Evolutionary conservation across 108 stramenopile species (phyloP).

Genomic region (Skeletonema grethae): DNA sequence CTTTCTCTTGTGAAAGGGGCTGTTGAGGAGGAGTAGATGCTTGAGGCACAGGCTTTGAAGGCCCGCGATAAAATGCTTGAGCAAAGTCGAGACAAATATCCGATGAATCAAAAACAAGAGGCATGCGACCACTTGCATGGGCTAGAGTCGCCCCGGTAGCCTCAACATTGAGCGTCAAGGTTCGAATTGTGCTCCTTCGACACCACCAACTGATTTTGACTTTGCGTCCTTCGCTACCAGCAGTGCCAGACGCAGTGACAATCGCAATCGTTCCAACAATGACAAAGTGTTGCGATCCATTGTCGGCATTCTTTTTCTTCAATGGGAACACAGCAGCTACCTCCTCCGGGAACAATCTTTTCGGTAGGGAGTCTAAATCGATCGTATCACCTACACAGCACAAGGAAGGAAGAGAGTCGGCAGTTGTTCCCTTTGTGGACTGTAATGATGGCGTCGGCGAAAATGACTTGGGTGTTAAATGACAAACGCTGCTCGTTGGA

Average conservation of each 20-base stretch:
- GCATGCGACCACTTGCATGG: conserved; percentile 39
- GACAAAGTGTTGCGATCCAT: conserved; percentile 20
- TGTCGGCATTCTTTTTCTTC: conserved; percentile 6
- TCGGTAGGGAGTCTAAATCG: conserved; percentile 31
- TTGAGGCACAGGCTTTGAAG: conserved; percentile 11
- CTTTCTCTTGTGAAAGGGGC: conserved; percentile 3
- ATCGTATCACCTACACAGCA: conserved; percentile 39
- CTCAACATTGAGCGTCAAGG: conserved; percentile 77
- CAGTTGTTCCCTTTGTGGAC: neutral
- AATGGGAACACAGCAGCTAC: conserved; percentile 30
- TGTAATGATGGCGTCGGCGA: neutral
- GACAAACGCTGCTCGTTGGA: neutral
- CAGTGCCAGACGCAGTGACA: conserved; percentile 20
- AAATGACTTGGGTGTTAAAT: neutral
- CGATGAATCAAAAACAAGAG: conserved; percentile 57
- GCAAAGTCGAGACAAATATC: conserved; percentile 75
- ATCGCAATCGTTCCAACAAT: conserved; percentile 34
- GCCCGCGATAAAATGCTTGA: conserved; percentile 64
- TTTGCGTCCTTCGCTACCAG: conserved; percentile 18
- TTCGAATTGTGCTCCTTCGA: conserved; percentile 56
- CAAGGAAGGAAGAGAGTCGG: conserved; percentile 3
- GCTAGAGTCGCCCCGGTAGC: conserved; percentile 59
- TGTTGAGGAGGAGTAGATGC: neutral
- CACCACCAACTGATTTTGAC: conserved; percentile 62
- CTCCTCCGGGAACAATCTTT: conserved; percentile 16